phyloP scores from a whole-genome alignment of 2,329 filamentous ascomycete species.

The Madurella fahalii region DNA sequence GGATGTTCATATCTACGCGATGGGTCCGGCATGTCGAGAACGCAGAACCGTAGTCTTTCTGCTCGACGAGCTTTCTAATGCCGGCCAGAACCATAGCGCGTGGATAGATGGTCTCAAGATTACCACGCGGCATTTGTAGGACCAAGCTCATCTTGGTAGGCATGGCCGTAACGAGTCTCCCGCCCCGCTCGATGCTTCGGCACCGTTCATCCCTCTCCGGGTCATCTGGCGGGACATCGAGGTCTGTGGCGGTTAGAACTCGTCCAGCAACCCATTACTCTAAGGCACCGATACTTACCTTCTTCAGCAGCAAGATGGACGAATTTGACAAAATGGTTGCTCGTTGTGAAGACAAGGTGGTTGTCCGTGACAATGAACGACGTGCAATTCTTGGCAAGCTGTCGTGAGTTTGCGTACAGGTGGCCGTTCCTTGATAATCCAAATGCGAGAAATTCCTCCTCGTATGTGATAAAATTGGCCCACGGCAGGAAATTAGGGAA shows the following conservation, averaged over 20 bases:
- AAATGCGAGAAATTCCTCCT: slow-evolving; percentile 42
- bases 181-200: slow-evolving; percentile 85
- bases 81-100: slow-evolving; percentile 88
- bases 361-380: slow-evolving; percentile 79
- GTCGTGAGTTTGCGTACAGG: slow-evolving; percentile 70
- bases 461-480: slow-evolving; percentile 45
- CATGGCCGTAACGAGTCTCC: slow-evolving; percentile 80
- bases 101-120: slow-evolving; percentile 91
- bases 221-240: slow-evolving; percentile 81
- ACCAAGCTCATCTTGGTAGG: slow-evolving; percentile 82
- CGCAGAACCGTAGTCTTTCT: slow-evolving; percentile 75
- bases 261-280: neutral
- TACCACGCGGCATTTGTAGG: slow-evolving; percentile 92
- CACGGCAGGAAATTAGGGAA: slow-evolving; percentile 50
- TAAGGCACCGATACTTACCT: slow-evolving; percentile 42
- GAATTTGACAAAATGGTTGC: slow-evolving; percentile 89
- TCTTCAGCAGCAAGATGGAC: slow-evolving; percentile 70
- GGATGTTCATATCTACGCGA: slow-evolving; percentile 94
- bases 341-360: slow-evolving; percentile 89
- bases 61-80: slow-evolving; percentile 75
- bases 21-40: slow-evolving; percentile 88
- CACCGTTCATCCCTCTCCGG: slow-evolving; percentile 91
- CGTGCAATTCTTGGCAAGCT: slow-evolving; percentile 81
- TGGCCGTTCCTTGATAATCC: slow-evolving; percentile 73
- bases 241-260: slow-evolving; percentile 50